Percentiles rank a stretch among this genome's conserved stretches.
These are phyloP conservation scores for Amniculicola lignicola DNA, from an alignment of 495 filamentous ascomycete species.

Conservation along the genomic window DNA sequence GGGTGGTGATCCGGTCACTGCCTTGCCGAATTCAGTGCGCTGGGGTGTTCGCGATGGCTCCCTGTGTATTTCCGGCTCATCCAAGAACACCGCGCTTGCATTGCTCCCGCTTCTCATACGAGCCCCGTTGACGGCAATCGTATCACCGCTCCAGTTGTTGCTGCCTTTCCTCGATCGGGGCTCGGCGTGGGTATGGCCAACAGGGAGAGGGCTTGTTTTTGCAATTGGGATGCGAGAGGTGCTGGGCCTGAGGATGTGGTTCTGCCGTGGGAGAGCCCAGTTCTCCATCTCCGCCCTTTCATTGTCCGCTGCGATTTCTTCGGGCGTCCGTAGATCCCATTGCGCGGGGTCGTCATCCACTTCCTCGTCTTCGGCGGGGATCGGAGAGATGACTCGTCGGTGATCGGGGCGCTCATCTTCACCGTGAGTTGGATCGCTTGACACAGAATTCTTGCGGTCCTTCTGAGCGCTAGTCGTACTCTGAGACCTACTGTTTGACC, in stretches of 20 bases:
- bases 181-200: slow-evolving; percentile 65
- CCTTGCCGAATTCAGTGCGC: slow-evolving; percentile 41
- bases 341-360: slow-evolving; percentile 43
- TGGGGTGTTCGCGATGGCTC: slow-evolving; percentile 20
- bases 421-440: neutral
- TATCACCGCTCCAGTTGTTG: slow-evolving; percentile 54
- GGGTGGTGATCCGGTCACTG: slow-evolving; percentile 46
- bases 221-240: slow-evolving; percentile 80
- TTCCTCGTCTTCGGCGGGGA: slow-evolving; percentile 42
- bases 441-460: slow-evolving; percentile 20
- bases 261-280: slow-evolving; percentile 40
- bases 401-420: slow-evolving; percentile 43
- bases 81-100: slow-evolving; percentile 55
- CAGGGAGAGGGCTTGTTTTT: slow-evolving; percentile 71
- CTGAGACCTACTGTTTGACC: slow-evolving; percentile 55
- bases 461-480: slow-evolving; percentile 31
- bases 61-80: slow-evolving; percentile 48
- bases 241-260: slow-evolving; percentile 41
- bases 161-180: slow-evolving; percentile 58
- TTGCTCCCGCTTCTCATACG: slow-evolving; percentile 72
- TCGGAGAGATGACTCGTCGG: slow-evolving; percentile 48
- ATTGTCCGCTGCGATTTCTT: slow-evolving; percentile 68
- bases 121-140: slow-evolving; percentile 54
- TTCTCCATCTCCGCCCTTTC: slow-evolving; percentile 52
- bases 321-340: slow-evolving; percentile 75